phyloP scores from a whole-genome alignment of 1,284 basidiomycete species.

The Cryptococcus deneoformans region DNA sequence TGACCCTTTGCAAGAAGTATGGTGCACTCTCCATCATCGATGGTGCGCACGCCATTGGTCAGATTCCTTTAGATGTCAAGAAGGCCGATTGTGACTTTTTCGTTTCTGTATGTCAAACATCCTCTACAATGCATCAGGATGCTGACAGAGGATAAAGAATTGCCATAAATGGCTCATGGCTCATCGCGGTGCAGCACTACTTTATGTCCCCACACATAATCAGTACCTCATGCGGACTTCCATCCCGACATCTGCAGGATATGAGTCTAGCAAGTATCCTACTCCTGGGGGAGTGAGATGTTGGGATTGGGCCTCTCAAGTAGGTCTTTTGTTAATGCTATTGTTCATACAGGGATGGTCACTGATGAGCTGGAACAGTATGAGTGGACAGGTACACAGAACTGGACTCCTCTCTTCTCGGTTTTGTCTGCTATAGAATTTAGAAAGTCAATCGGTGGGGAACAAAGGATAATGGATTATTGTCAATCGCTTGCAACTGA shows the following conservation, averaged over 20 bases:
- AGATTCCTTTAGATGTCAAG: constrained; percentile 57
- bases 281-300: constrained; percentile 5
- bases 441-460: constrained; percentile 71
- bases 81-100: constrained; percentile 63
- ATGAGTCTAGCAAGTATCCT: constrained; percentile 53
- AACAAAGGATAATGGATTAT: constrained; percentile 71
- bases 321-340: too few relatives aligned
- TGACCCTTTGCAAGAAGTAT: constrained; percentile 64
- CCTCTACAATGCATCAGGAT: neutral
- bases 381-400: constrained; percentile 38
- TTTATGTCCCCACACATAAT: constrained; percentile 77
- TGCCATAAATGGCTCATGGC: constrained; percentile 66
- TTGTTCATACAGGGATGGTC: neutral
- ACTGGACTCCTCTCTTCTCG: constrained; percentile 32
- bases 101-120: constrained; percentile 55
- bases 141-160: constrained; percentile 10
- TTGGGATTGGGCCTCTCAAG: too few relatives aligned
- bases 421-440: constrained; percentile 65
- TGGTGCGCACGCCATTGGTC: constrained; percentile 78
- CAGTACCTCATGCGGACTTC: constrained; percentile 71
- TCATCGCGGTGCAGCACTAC: constrained; percentile 66
- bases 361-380: constrained; percentile 7
- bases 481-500: constrained; percentile 68
- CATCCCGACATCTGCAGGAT: constrained; percentile 67
- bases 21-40: constrained; percentile 71